Base-by-base conservation (phyloP, 768 basidiomycete species). In the Lactifluus subvellereus region DNA sequence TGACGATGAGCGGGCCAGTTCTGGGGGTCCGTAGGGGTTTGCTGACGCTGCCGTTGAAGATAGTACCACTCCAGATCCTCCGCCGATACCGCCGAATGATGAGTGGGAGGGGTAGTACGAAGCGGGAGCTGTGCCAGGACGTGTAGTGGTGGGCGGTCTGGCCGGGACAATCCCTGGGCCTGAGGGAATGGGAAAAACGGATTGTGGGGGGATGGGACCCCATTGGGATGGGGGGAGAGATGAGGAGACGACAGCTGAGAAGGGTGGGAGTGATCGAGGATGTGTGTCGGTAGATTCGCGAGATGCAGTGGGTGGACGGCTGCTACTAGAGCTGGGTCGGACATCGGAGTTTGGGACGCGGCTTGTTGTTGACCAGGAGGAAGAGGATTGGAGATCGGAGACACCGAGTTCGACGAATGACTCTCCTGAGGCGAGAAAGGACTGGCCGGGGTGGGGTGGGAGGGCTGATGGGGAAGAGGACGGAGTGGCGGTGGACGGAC, bases 211-310 rank as follows among this genome's bases (percentile, higher is more conserved):
- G 68, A 60, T 45, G 38, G 59, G 1, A 51, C 61, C 61, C 68
- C 66, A 65, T 66, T 69, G 66, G 51, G 57, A 60, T 51, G 69
- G 43, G 67, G 69, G 35, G 84, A 86, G 77, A 73, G 85, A 78
- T 72, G 84, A 78, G 86, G 86, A 80, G 87, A 89, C 80, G 85
- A 89, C 80, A 75, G 84, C 78, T 77, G 84, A 72, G 86, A 88
- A 83, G 60, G 86, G 85, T 67, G 86, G 86, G 84, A 88, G 85
- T 52, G 82, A 78, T 78, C 77, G 76, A 73, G 75, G 60, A 66
- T 67, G 57, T 62, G 67, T 71, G 70, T 74, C 71, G 70, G 67
- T 45, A 60, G 75, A 62, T 61, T 73, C 72, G 72, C 78, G 77
- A 73, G 78, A 74, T 74, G 82, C 74, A 78, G 84, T 82, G 64